Evolutionary conservation across 2,329 filamentous ascomycete genomes (phyloP).

Genomic region (Fusarium sp.): DNA sequence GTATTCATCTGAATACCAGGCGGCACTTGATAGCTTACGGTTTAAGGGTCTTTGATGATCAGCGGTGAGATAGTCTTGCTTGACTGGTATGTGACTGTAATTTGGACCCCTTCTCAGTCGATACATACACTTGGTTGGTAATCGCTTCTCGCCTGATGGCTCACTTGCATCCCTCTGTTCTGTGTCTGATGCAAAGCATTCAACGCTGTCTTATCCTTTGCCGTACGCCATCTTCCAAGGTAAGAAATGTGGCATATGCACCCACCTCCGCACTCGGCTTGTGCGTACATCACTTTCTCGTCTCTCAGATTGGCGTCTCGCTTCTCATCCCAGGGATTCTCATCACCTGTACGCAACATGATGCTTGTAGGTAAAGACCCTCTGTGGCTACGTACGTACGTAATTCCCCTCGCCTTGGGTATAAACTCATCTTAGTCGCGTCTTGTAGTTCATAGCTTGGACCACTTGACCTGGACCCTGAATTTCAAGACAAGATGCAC

Average conservation of each 20-base stretch:
- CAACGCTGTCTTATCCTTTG: neutral
- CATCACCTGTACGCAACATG: neutral
- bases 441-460: conserved; percentile 35
- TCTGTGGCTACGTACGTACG: conserved; percentile 17
- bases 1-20: conserved; percentile 5
- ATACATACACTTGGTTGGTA: neutral
- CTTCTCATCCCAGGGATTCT: conserved; percentile 8
- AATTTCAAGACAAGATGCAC: conserved; percentile 33
- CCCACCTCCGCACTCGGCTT: conserved; percentile 9
- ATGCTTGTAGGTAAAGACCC: conserved; percentile 5
- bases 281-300: conserved; percentile 1
- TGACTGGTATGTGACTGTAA: neutral
- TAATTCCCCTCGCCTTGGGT: conserved; percentile 13
- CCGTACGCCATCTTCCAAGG: neutral
- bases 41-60: neutral
- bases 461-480: conserved; percentile 40
- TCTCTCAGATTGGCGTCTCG: conserved; percentile 5
- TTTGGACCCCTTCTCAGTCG: neutral
- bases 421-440: conserved; percentile 19
- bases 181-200: conserved; percentile 6
- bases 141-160: neutral
- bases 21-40: neutral
- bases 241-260: neutral
- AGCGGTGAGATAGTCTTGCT: conserved; percentile 16
- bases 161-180: neutral